Percentiles rank a stretch among this genome's conserved stretches.
Conservation (phyloP, 2,329 filamentous ascomycete species). For the Diplodia intermedia region DNA sequence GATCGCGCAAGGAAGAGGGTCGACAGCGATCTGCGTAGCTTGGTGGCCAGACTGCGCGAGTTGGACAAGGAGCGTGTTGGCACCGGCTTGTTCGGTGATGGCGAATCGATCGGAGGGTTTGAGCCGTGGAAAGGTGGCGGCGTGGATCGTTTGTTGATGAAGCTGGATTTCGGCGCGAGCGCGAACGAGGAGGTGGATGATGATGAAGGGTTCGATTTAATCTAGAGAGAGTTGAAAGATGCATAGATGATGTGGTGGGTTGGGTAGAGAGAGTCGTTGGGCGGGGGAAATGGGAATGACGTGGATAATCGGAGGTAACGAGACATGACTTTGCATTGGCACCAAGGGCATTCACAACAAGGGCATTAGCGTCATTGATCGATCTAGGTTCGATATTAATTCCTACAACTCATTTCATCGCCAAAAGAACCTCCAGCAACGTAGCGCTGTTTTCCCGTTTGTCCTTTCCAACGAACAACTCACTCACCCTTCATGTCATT, state of each 20-base stretch:
- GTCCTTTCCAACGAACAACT: neutral
- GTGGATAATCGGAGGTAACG: neutral
- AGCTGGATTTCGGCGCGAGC: conserved; percentile 69
- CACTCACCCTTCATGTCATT: neutral
- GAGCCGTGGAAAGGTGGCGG: conserved; percentile 70
- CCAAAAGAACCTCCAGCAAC: no score
- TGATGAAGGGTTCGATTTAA: conserved; percentile 17
- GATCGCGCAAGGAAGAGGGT: conserved; percentile 68
- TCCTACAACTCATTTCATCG: neutral
- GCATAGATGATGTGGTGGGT: neutral
- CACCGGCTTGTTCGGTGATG: conserved; percentile 36
- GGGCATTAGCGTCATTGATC: conserved; percentile 6
- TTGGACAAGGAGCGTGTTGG: conserved; percentile 63
- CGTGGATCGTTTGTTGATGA: conserved; percentile 87
- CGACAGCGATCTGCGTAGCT: conserved; percentile 69
- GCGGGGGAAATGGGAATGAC: neutral
- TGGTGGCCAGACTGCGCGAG: conserved; percentile 63
- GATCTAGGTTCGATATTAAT: neutral
- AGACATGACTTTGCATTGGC: conserved; percentile 12
- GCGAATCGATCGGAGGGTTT: conserved; percentile 34
- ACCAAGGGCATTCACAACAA: neutral
- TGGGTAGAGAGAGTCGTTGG: neutral
- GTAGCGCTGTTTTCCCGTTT: neutral
- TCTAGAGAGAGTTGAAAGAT: neutral
- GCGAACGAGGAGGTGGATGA: conserved; percentile 25